These are phyloP conservation scores for Pythium vanterpoolii DNA, from an alignment of 352 stramenopile genomes.

Conservation along the genomic window DNA sequence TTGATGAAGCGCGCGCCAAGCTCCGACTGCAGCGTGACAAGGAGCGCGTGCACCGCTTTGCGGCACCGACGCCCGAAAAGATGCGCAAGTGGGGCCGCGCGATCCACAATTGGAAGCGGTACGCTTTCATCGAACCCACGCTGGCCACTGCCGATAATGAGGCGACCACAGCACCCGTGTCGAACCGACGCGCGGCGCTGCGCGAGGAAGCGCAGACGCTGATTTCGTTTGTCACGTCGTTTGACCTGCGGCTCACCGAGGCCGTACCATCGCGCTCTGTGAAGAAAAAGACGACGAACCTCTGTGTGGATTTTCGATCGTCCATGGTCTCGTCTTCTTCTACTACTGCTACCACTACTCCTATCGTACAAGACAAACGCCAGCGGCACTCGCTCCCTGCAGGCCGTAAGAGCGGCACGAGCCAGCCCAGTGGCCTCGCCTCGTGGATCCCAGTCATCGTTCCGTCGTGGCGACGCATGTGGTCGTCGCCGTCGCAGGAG, in stretches of 20 bases:
- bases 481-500: slow-evolving; percentile 4
- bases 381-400: slow-evolving; percentile 13
- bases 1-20: slow-evolving; percentile 43
- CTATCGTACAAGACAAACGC: background rate
- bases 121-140: slow-evolving; percentile 59
- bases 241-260: slow-evolving; percentile 21
- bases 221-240: slow-evolving; percentile 22
- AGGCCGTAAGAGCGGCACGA: slow-evolving; percentile 4
- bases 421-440: background rate
- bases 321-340: slow-evolving; percentile 9
- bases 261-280: background rate
- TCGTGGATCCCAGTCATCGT: slow-evolving; percentile 20
- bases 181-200: slow-evolving; percentile 1
- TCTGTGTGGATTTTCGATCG: background rate
- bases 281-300: background rate
- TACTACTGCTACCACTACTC: background rate
- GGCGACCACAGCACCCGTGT: background rate
- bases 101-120: slow-evolving; percentile 70
- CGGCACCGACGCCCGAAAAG: slow-evolving; percentile 40
- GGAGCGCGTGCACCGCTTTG: slow-evolving; percentile 42
- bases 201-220: slow-evolving; percentile 14
- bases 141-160: background rate
- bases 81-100: slow-evolving; percentile 69
- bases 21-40: slow-evolving; percentile 35
- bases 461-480: slow-evolving; percentile 16